phyloP scores from a whole-genome alignment of 2,329 filamentous ascomycete genomes.

The Dothiorella sarmentorum region DNA sequence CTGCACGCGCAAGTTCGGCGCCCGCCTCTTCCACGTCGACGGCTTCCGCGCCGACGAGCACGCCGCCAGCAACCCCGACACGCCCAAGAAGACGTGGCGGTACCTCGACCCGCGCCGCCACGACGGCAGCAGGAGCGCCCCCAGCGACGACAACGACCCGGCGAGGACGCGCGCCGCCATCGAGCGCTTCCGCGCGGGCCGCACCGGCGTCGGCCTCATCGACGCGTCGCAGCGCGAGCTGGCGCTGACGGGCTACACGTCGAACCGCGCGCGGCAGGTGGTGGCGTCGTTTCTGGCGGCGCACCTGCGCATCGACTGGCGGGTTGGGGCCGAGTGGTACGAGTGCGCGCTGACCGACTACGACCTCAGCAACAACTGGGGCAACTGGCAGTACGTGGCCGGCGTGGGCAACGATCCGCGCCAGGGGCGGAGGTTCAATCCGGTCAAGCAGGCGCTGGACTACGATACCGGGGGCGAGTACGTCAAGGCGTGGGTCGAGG shows the following conservation, averaged over 20 bases:
- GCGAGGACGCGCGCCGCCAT: conserved; percentile 43
- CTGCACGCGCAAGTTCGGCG: conserved; percentile 66
- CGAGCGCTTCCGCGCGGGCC: conserved; percentile 61
- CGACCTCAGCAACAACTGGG: conserved; percentile 73
- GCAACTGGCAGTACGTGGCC: conserved; percentile 78
- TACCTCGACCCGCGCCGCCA: conserved; percentile 26
- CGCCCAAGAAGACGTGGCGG: conserved; percentile 29
- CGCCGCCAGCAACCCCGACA: conserved; percentile 32
- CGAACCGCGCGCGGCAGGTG: conserved; percentile 72
- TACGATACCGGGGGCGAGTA: conserved; percentile 70
- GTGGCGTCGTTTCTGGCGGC: conserved; percentile 72
- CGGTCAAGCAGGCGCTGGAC: conserved; percentile 74
- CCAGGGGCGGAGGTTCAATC: conserved; percentile 73
- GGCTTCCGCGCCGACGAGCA: conserved; percentile 56
- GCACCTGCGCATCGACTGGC: conserved; percentile 74
- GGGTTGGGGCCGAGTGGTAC: conserved; percentile 78
- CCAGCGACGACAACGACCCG: conserved; percentile 42
- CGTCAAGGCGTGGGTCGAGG: conserved; percentile 69
- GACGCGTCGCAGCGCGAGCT: conserved; percentile 75
- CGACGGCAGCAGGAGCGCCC: no score
- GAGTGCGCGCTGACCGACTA: conserved; percentile 73
- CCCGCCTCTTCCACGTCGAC: conserved; percentile 59
- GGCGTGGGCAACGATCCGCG: conserved; percentile 78
- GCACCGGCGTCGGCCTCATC: conserved; percentile 72
- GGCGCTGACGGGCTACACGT: conserved; percentile 72